Percentiles rank a stretch among this genome's conserved stretches.
Evolutionary conservation across 1,284 basidiomycete species (phyloP).

Genomic region (Leccinum huronense): DNA sequence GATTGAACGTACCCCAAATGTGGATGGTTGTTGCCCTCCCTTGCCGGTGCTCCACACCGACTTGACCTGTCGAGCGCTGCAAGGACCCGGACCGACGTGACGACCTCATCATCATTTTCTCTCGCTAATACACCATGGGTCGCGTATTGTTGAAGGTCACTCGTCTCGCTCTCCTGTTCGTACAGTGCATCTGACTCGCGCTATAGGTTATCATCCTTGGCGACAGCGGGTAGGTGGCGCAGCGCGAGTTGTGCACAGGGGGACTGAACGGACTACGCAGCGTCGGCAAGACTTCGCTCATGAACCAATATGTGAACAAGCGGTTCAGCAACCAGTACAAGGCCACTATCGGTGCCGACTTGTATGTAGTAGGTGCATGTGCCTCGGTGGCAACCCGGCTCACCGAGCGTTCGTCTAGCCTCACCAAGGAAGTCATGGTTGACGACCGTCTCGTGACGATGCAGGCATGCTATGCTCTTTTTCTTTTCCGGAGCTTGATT

Average conservation of each 20-base stretch:
- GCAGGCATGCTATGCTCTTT: conserved; percentile 62
- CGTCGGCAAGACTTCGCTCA: conserved; percentile 99
- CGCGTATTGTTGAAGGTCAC: conserved; percentile 92
- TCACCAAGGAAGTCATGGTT: conserved; percentile 99
- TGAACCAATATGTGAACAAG: conserved; percentile 99
- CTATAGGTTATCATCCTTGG: conserved; percentile 94
- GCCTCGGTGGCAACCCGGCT: conserved; percentile 14
- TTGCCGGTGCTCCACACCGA: conserved; percentile 30
- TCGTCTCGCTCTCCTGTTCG: conserved; percentile 3
- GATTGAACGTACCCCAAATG: conserved; percentile 23
- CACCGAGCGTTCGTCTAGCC: conserved; percentile 45
- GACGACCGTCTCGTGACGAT: conserved; percentile 98
- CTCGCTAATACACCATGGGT: conserved; percentile 56
- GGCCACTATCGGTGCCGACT: conserved; percentile 92
- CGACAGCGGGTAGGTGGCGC: conserved; percentile 81
- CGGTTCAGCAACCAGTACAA: conserved; percentile 99
- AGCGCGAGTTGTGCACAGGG: conserved; percentile 5
- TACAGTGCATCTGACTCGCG: conserved; percentile 15
- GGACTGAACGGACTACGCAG: conserved; percentile 42
- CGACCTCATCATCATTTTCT: conserved; percentile 11
- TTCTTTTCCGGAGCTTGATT: neutral
- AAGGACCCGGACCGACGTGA: conserved; percentile 12
- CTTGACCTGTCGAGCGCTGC: conserved; percentile 6
- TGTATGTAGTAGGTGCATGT: conserved; percentile 52
- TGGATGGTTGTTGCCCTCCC: conserved; percentile 11